Evolutionary conservation across 257 asterid species (phyloP).

Genomic region (Nicotiana attenuata): DNA sequence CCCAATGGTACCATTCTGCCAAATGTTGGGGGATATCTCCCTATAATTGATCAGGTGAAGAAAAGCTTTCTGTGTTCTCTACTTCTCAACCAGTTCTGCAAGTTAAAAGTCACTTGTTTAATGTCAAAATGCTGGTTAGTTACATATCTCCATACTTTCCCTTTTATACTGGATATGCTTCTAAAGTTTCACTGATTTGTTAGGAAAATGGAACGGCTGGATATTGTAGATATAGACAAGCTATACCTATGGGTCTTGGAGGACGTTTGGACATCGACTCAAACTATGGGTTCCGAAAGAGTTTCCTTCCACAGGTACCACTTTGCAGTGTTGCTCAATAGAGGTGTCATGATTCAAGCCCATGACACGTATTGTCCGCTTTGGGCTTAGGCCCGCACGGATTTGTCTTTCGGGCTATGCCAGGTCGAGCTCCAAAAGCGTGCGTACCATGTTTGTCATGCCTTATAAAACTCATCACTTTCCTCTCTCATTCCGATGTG

Average conservation of each 20-base stretch:
- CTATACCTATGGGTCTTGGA: conserved; percentile 63
- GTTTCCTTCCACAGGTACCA: conserved; percentile 80
- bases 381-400: too few relatives aligned
- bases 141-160: background rate
- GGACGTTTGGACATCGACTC: conserved; percentile 70
- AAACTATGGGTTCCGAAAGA: conserved; percentile 63
- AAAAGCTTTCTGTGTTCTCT: background rate
- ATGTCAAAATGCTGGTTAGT: background rate
- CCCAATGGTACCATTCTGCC: conserved; percentile 63
- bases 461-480: too few relatives aligned
- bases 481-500: too few relatives aligned
- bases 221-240: conserved; percentile 81
- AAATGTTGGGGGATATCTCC: conserved; percentile 85
- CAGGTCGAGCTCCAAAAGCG: too few relatives aligned
- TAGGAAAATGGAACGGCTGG: conserved; percentile 72
- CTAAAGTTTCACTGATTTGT: background rate
- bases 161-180: background rate
- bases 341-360: too few relatives aligned
- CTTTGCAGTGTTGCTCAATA: too few relatives aligned
- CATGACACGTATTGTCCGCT: too few relatives aligned
- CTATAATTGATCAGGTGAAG: conserved; percentile 75
- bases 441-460: too few relatives aligned
- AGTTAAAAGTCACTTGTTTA: background rate
- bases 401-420: too few relatives aligned
- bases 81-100: background rate